Evolutionary conservation across 2,329 filamentous ascomycete species (phyloP), one percentile per base, ranked within the genome.

Genomic region (Massarina eburnea): DNA sequence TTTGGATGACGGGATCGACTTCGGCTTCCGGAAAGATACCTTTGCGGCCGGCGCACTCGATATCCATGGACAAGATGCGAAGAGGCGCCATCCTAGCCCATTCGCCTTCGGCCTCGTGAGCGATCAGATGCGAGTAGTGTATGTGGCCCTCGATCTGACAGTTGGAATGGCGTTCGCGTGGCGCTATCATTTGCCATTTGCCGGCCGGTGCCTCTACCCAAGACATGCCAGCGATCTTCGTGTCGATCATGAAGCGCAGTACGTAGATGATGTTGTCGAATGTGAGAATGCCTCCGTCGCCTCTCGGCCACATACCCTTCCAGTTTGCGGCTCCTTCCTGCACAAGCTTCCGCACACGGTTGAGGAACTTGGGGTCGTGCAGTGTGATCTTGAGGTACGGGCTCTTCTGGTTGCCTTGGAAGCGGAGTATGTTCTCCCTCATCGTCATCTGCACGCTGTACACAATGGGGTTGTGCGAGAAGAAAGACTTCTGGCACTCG

Each of bases 61-160:
- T 99, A 81, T 99, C 94, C 64, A 99, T 97, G 4, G 94, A 97
- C 36, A 99, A 73, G 37, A 96, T 87, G 50, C 94, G 85, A 3
- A 99, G 77, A 0, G 94, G 94, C 0, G 95, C 94, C 85, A 97
- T 96, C 73, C 96, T 99, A 21, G 90, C 89, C 91, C 92, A 99
- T 66, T 97, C 91, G 15, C 91, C 92, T 55, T 94, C 87, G 2
- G 91, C 84, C 39, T 88, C 83, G 70, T 97, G 92, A 8, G 94
- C 85, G 52, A 96, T 84, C 8, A 99, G 76, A 60, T 97, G 85
- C 47, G 78, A 76, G 62, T 95, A 96, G 67, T 87, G 85, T 45
- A 95, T 82, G 57, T 85, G 80, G 10, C 92, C 94, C 73, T 99
- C 94, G 54, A 99, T 95, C 71, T 99, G 94, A 68, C 94, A 97